phyloP scores from a whole-genome alignment of 2,329 filamentous ascomycete species.

The Ascosphaera apis region DNA sequence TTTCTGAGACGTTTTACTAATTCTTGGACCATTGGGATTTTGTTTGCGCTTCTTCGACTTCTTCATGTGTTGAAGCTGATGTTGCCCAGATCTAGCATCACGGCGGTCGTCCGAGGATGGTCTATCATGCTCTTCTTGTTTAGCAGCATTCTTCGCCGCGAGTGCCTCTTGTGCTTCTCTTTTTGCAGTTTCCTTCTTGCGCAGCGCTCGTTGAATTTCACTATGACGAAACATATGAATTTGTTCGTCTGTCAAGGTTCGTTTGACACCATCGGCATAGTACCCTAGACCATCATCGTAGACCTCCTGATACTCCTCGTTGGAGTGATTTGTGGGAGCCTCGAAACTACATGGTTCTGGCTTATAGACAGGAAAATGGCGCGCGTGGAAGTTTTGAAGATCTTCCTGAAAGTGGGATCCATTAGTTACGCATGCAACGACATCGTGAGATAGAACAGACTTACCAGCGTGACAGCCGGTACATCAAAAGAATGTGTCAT shows the following conservation, averaged over 20 bases:
- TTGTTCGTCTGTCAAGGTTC: slow-evolving; percentile 77
- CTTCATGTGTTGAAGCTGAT: neutral
- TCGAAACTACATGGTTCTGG: slow-evolving; percentile 1
- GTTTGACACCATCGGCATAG: slow-evolving; percentile 66
- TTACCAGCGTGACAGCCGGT: slow-evolving; percentile 16
- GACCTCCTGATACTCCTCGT: slow-evolving; percentile 7
- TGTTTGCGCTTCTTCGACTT: neutral
- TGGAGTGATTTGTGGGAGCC: neutral
- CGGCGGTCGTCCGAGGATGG: neutral
- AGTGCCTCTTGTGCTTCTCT: neutral
- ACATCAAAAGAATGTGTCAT: slow-evolving; percentile 7
- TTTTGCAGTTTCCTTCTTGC: slow-evolving; percentile 15
- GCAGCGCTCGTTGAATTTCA: slow-evolving; percentile 52
- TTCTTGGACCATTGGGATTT: neutral
- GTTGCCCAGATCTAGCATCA: neutral
- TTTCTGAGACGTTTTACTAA: neutral
- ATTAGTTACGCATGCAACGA: no score
- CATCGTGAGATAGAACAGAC: slow-evolving; percentile 1
- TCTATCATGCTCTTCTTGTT: neutral
- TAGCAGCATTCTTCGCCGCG: neutral
- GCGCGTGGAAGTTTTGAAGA: slow-evolving; percentile 31
- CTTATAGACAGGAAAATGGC: slow-evolving; percentile 28
- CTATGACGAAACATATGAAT: slow-evolving; percentile 78
- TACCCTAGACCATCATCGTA: slow-evolving; percentile 47
- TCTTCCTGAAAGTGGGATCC: slow-evolving; percentile 32